Percentiles rank a stretch among this genome's conserved stretches.
Evolutionary conservation across 108 stramenopile genomes (phyloP).

Genomic region (Cyclotella choctawhatcheeana): DNA sequence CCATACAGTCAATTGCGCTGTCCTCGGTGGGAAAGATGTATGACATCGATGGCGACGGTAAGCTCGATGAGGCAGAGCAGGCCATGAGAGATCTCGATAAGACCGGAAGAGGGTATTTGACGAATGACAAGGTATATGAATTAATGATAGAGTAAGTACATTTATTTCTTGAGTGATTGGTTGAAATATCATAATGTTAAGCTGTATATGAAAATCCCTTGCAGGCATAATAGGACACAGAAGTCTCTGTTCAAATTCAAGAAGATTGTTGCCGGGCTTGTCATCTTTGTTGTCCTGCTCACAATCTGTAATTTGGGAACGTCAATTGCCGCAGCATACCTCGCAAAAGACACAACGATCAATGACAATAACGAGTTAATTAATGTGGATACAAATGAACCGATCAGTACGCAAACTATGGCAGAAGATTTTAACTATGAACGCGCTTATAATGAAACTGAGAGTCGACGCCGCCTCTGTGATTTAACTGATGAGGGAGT

Average conservation of each 20-base stretch:
- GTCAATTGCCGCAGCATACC: constrained; percentile 55
- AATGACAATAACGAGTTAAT: constrained; percentile 25
- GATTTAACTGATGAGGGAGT: constrained; percentile 1
- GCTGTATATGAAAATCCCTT: neutral
- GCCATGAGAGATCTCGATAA: constrained; percentile 59
- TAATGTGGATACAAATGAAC: constrained; percentile 11
- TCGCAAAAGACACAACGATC: constrained; percentile 59
- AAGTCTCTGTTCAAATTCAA: constrained; percentile 38
- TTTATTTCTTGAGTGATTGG: neutral
- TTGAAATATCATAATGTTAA: neutral
- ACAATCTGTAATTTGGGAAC: constrained; percentile 59
- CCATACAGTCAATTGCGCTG: neutral
- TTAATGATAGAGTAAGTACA: constrained; percentile 34
- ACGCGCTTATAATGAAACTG: constrained; percentile 8
- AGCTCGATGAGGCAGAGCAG: constrained; percentile 48
- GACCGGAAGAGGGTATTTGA: constrained; percentile 45
- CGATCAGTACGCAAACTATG: constrained; percentile 28
- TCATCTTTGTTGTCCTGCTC: constrained; percentile 45
- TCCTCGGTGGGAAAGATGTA: constrained; percentile 26
- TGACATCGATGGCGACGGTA: constrained; percentile 57
- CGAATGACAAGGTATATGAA: constrained; percentile 52
- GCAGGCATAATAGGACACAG: constrained; percentile 33
- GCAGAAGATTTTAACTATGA: constrained; percentile 8
- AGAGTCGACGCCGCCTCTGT: neutral
- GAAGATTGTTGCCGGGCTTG: constrained; percentile 33